Evolutionary conservation across 495 filamentous ascomycete species (phyloP), one percentile per base, ranked within the genome.

Genomic region (Penicillium pulvis): DNA sequence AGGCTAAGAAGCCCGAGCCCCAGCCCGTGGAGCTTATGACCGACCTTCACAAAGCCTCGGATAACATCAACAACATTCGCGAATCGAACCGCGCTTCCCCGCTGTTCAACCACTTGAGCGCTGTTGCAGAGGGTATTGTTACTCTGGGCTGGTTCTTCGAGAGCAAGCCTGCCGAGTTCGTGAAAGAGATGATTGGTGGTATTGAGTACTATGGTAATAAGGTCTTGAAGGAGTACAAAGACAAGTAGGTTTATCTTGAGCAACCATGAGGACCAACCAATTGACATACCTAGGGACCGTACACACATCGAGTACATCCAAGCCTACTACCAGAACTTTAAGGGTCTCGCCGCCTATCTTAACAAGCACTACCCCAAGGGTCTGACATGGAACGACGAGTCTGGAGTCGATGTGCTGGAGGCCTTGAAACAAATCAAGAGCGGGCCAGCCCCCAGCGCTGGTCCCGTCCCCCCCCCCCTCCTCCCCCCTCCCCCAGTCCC

Each of bases 161-260:
- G 45, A 73, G 75, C 28, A 92, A 91, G 68, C 94, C 94, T 1
- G 85, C 81, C 59, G 90, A 91, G 53, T 91, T 90, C 61, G 86
- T 97, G 39, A 81, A 81, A 30, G 93, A 96, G 48, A 85, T 86
- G 48, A 75, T 94, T 8, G 85, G 84, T 24, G 86, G 90, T 49
- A 89, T 92, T 28, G 83, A 97, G 71, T 95, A 91, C 76, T 97
- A 87, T 59, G 95, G 94, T 3, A 97, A 98, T 77, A 84, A 90
- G 56, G 89, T 98, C 39, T 72, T 97, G 58, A 92, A 88, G 67
- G 87, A 91, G 58, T 86, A 90, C 73, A 97, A 93, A 77, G 92
- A 94, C 51, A 93, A 91, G 92, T 96, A 75, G 60, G 87, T 62
- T 49, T n/a, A 35, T 39, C 28, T 7, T 8, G 24, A 24, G 35